Percentiles rank a stretch among this genome's conserved stretches.
Conservation (phyloP, 75 land plant genomes). For the Azolla pinnata region DNA sequence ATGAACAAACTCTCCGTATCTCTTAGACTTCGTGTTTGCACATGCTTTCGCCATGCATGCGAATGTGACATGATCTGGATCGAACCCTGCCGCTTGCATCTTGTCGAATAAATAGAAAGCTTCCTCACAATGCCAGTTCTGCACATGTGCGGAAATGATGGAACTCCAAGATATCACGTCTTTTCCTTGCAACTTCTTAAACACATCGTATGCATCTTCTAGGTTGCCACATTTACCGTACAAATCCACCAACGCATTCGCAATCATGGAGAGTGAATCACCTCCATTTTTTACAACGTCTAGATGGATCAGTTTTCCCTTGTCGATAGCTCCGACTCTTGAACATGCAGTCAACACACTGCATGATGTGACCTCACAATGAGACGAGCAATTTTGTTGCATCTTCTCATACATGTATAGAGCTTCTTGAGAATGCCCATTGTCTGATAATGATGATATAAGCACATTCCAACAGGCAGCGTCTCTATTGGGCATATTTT, state of each 20-base stretch:
- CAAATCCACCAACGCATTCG: conserved; percentile 35
- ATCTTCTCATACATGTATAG: conserved; percentile 3
- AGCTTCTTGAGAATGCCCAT: conserved; percentile 11
- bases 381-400: conserved; percentile 22
- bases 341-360: neutral
- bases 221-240: conserved; percentile 37
- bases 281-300: neutral
- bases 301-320: neutral
- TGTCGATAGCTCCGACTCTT: conserved; percentile 4
- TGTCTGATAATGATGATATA: conserved; percentile 11
- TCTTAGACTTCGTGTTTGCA: conserved; percentile 29
- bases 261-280: neutral
- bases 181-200: conserved; percentile 33
- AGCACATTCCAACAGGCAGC: conserved; percentile 7
- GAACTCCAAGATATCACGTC: conserved; percentile 51
- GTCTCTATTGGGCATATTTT: conserved; percentile 8
- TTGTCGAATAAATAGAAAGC: conserved; percentile 27
- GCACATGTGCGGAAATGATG: conserved; percentile 48
- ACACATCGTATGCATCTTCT: conserved; percentile 32
- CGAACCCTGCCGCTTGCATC: conserved; percentile 34
- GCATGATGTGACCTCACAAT: too few relatives aligned
- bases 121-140: conserved; percentile 31
- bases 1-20: conserved; percentile 51
- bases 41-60: conserved; percentile 41
- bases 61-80: conserved; percentile 39